Conservation (phyloP, 2,329 filamentous ascomycete species). For the Colletotrichum viniferum region DNA sequence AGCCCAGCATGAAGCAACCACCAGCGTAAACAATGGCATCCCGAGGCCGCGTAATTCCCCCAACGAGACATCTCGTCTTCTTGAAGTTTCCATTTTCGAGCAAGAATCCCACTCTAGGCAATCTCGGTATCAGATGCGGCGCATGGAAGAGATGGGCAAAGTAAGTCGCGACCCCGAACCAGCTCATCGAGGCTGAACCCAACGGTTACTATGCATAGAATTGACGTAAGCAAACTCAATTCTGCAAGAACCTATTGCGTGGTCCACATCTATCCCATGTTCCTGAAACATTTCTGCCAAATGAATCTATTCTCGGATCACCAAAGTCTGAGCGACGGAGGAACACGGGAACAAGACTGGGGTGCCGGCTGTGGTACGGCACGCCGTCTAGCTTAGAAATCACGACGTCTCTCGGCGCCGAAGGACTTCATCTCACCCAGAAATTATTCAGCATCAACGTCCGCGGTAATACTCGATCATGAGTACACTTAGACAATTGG, state of each 20-base stretch:
- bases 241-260: background rate
- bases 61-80: background rate
- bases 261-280: background rate
- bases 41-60: background rate
- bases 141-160: background rate
- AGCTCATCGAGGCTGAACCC: background rate
- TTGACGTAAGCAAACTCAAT: background rate
- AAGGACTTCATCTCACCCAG: background rate
- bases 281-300: background rate
- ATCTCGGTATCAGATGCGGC: background rate
- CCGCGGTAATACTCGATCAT: background rate
- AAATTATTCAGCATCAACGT: background rate
- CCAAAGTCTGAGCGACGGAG: background rate
- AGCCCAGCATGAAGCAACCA: background rate
- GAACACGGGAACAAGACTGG: background rate
- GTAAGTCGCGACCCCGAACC: background rate
- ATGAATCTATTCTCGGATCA: background rate
- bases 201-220: background rate
- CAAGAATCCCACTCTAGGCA: background rate
- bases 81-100: background rate
- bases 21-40: background rate
- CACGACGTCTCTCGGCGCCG: slow-evolving; percentile 6
- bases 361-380: background rate
- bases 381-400: slow-evolving; percentile 13
- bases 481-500: background rate